phyloP scores from a whole-genome alignment of 2,329 filamentous ascomycete species.

The Chalara sp. region DNA sequence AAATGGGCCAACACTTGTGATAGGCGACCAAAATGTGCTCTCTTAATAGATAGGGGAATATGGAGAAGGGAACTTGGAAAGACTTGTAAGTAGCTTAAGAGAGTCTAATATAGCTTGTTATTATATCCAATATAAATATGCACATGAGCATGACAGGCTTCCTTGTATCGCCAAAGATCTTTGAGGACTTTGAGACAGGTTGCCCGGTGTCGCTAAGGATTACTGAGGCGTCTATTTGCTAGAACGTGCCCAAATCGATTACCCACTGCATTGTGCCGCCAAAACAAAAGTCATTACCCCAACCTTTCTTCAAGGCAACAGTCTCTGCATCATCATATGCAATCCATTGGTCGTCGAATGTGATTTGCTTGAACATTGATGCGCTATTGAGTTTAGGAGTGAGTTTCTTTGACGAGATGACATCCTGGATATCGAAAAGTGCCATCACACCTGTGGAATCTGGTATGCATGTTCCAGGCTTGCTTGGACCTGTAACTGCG shows the following conservation, averaged over 20 bases:
- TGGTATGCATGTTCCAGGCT: slow-evolving; percentile 16
- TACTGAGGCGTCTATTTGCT: background rate
- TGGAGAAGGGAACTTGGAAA: too few relatives aligned
- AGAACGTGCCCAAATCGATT: slow-evolving; percentile 10
- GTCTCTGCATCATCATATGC: slow-evolving; percentile 3
- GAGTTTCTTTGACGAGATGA: slow-evolving; percentile 11
- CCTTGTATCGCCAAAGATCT: too few relatives aligned
- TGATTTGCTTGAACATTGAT: slow-evolving; percentile 27
- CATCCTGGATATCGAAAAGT: slow-evolving; percentile 5
- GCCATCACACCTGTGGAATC: slow-evolving; percentile 16
- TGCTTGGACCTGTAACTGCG: slow-evolving; percentile 11
- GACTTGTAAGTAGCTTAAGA: too few relatives aligned
- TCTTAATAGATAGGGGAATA: too few relatives aligned
- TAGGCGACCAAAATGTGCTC: too few relatives aligned
- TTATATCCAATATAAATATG: too few relatives aligned
- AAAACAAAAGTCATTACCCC: slow-evolving; percentile 13
- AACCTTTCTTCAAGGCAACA: slow-evolving; percentile 12
- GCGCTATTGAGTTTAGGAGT: slow-evolving; percentile 20
- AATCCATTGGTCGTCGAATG: slow-evolving; percentile 33
- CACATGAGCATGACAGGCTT: too few relatives aligned
- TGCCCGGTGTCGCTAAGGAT: too few relatives aligned
- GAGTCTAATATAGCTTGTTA: too few relatives aligned
- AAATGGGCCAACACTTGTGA: too few relatives aligned
- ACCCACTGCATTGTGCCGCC: slow-evolving; percentile 19
- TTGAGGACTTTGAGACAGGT: too few relatives aligned